phyloP scores from a whole-genome alignment of 768 basidiomycete genomes.

The Suillus subluteus region DNA sequence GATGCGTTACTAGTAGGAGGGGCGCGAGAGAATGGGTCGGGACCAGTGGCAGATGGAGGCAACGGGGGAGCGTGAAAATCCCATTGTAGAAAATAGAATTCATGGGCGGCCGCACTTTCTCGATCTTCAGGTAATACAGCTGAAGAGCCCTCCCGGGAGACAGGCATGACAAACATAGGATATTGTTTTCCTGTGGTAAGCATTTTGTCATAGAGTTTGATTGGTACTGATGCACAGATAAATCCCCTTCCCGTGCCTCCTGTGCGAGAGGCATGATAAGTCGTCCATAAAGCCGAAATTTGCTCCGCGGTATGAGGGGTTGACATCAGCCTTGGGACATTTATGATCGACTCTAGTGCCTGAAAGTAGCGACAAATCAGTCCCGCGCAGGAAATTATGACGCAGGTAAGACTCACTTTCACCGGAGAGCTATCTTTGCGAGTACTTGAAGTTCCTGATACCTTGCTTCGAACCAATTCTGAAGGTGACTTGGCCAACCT shows the following conservation, averaged over 20 bases:
- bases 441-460: constrained; percentile 17
- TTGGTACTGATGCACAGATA: constrained; percentile 81
- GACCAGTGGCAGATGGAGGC: constrained; percentile 48
- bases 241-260: constrained; percentile 82
- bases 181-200: constrained; percentile 61
- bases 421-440: constrained; percentile 72
- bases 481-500: constrained; percentile 14
- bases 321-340: constrained; percentile 67
- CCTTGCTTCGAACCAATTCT: constrained; percentile 8
- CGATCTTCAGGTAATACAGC: constrained; percentile 37
- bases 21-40: constrained; percentile 47
- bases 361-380: constrained; percentile 33
- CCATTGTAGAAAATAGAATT: constrained; percentile 92
- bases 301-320: constrained; percentile 73
- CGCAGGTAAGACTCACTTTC: constrained; percentile 46
- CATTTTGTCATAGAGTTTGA: constrained; percentile 77
- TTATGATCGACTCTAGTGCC: constrained; percentile 84
- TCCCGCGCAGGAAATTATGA: neutral
- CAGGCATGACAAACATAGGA: constrained; percentile 80
- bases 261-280: constrained; percentile 84
- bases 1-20: constrained; percentile 22
- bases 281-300: constrained; percentile 84
- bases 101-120: constrained; percentile 50
- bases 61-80: constrained; percentile 75
- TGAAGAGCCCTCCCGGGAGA: constrained; percentile 54